phyloP scores from a whole-genome alignment of 2,329 filamentous ascomycete species.

The Chalara sp. region DNA sequence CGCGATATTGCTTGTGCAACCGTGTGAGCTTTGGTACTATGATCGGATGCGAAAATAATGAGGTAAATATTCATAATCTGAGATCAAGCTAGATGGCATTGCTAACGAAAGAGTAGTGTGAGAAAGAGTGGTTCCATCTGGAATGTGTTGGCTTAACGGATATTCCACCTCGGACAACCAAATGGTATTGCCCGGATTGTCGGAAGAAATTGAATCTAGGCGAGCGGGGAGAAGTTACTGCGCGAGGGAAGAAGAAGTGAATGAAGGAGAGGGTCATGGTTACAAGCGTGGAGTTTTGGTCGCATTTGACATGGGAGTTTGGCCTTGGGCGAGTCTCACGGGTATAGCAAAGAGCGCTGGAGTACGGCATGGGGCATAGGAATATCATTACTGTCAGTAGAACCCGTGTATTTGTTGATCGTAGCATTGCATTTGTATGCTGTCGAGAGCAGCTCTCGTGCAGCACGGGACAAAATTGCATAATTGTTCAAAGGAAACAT shows the following conservation, averaged over 20 bases:
- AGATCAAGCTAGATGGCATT: too few relatives aligned
- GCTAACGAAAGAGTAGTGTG: slow-evolving; percentile 44
- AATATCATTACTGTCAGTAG: too few relatives aligned
- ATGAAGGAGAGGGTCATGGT: not conserved
- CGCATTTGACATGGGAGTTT: too few relatives aligned
- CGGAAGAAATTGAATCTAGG: slow-evolving; percentile 55
- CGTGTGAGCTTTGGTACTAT: slow-evolving; percentile 76
- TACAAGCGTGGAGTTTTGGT: too few relatives aligned
- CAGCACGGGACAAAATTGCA: too few relatives aligned
- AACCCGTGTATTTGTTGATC: too few relatives aligned
- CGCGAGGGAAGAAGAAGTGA: slow-evolving; percentile 27
- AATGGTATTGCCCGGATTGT: slow-evolving; percentile 83
- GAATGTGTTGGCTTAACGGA: slow-evolving; percentile 64
- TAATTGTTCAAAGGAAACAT: too few relatives aligned
- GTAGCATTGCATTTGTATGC: too few relatives aligned
- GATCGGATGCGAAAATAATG: slow-evolving; percentile 75
- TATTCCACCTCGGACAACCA: slow-evolving; percentile 64
- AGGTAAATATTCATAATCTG: slow-evolving; percentile 45
- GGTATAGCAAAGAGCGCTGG: too few relatives aligned
- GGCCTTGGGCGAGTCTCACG: too few relatives aligned
- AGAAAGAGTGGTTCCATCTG: slow-evolving; percentile 81
- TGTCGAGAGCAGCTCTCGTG: too few relatives aligned
- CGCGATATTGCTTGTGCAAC: slow-evolving; percentile 71
- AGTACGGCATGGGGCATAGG: too few relatives aligned
- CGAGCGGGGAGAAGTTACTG: slow-evolving; percentile 53